These are phyloP conservation scores for Phaeodactylum tricornutum DNA, from an alignment of 108 stramenopile genomes.

Conservation along the genomic window DNA sequence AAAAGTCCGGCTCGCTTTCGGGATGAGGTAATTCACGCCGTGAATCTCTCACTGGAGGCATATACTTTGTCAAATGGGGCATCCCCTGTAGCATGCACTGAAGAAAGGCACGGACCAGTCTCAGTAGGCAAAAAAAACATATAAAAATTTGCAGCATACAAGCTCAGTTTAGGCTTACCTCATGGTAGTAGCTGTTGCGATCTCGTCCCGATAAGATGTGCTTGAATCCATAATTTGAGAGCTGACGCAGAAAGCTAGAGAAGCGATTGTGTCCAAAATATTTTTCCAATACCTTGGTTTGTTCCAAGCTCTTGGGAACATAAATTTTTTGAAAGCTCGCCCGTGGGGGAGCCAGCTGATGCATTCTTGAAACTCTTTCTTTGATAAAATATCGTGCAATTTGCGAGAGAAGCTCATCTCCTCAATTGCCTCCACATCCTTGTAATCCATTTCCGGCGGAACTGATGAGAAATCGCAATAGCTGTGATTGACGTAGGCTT, in stretches of 20 bases:
- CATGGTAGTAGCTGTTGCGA: conserved; percentile 48
- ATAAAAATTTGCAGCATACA: too few species aligned
- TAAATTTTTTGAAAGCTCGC: conserved; percentile 44
- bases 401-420: conserved; percentile 12
- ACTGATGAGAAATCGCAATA: conserved; percentile 11
- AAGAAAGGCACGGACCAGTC: too few species aligned
- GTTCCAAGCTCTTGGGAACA: conserved; percentile 45
- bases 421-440: neutral
- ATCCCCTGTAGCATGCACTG: conserved; percentile 12
- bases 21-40: conserved; percentile 36
- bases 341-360: conserved; percentile 63
- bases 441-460: neutral
- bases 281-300: conserved; percentile 18
- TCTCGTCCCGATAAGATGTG: conserved; percentile 32
- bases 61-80: conserved; percentile 13
- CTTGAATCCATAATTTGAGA: conserved; percentile 44
- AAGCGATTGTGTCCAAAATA: conserved; percentile 74
- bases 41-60: conserved; percentile 11
- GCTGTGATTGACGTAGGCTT: conserved; percentile 7
- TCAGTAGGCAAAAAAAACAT: too few species aligned
- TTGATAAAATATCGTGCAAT: conserved; percentile 8
- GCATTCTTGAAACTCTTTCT: conserved; percentile 1
- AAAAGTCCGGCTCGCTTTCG: conserved; percentile 28
- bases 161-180: too few species aligned
- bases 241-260: conserved; percentile 64